Base-by-base conservation (phyloP, 495 filamentous ascomycete genomes). In the Podospora comata region DNA sequence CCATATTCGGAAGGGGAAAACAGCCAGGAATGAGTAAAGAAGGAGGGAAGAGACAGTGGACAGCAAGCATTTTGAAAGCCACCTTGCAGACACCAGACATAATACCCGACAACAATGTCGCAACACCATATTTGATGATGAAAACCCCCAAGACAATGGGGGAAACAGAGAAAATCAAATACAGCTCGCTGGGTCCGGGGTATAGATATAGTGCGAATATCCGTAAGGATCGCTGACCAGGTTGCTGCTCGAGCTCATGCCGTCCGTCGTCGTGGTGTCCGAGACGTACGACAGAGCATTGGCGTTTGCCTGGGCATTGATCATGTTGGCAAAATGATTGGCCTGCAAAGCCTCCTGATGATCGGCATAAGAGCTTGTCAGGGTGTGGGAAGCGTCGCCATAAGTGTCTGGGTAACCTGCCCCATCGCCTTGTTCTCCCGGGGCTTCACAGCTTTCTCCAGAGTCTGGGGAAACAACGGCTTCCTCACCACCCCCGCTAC, bases 321-420 rank as follows among this genome's bases (percentile, higher is more conserved):
- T 62, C 60, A 62, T 62, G 60, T 62, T 62, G 60, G 26, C 30
- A 34, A 34, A 30, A 26, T 62, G 27, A 20, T 62, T 16, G 7
- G 20, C 30, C 30, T 19, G 19, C 23, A 62, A n/a, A n/a, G 19
- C 18, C 1, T 5, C 26, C 6, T 62, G 16, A 5, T 18, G 16
- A 2, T 18, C 30, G 20, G 60, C 60, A 18, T 26, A 27, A n/a
- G 60, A 4, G 19, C 19, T 27, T 28, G 60, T 26, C 18, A 9
- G 2, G 13, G 20, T 1, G 27, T 11, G 16, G 1, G 23, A n/a
- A 32, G 18, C 23, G 1, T 27, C 23, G 4, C 18, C 26, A 32
- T 32, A 6, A 2, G 60, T 34, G 13, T 28, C 60, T 4, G 27
- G 6, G 23, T 30, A 28, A 9, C 26, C 60, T 59, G 15, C 27